These are phyloP conservation scores for Caloboletus firmus DNA, from an alignment of 1,284 basidiomycete species.

Conservation along the genomic window DNA sequence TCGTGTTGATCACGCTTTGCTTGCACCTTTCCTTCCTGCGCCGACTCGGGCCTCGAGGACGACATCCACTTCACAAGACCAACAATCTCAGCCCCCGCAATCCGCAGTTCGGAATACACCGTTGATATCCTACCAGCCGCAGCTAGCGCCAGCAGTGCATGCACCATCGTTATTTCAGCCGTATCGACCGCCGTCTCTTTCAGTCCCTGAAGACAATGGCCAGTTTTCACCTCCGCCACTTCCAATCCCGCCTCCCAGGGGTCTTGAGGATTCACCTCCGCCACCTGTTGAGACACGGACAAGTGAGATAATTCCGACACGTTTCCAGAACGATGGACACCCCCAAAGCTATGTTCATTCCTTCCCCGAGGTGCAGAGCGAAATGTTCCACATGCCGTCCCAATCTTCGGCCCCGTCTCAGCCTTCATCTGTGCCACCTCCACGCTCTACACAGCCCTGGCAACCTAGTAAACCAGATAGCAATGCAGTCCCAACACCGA, in stretches of 20 bases:
- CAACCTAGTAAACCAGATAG: constrained; percentile 9
- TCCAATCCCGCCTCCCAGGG: constrained; percentile 32
- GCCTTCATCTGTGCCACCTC: not conserved
- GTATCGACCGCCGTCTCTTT: constrained; percentile 26
- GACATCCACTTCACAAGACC: constrained; percentile 25
- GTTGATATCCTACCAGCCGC: constrained; percentile 20
- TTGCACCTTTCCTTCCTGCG: constrained; percentile 31
- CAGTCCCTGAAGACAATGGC: constrained; percentile 16
- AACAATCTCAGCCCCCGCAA: constrained; percentile 15
- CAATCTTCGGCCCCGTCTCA: constrained; percentile 1
- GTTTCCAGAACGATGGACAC: constrained; percentile 11
- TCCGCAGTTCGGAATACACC: constrained; percentile 7
- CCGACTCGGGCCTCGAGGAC: constrained; percentile 29
- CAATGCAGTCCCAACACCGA: not conserved
- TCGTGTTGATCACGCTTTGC: constrained; percentile 26
- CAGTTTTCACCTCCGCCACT: constrained; percentile 32
- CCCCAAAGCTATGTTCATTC: not conserved
- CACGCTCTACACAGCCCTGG: constrained; percentile 2
- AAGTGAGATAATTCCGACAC: constrained; percentile 30
- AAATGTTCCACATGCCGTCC: constrained; percentile 29
- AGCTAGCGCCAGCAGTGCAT: constrained; percentile 6
- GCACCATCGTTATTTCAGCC: constrained; percentile 31
- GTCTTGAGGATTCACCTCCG: constrained; percentile 25
- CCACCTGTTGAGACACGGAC: constrained; percentile 25
- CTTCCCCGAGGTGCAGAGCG: constrained; percentile 22